Base-by-base conservation (phyloP, 2,329 filamentous ascomycete genomes). In the Ophioceras dolichostomum region DNA sequence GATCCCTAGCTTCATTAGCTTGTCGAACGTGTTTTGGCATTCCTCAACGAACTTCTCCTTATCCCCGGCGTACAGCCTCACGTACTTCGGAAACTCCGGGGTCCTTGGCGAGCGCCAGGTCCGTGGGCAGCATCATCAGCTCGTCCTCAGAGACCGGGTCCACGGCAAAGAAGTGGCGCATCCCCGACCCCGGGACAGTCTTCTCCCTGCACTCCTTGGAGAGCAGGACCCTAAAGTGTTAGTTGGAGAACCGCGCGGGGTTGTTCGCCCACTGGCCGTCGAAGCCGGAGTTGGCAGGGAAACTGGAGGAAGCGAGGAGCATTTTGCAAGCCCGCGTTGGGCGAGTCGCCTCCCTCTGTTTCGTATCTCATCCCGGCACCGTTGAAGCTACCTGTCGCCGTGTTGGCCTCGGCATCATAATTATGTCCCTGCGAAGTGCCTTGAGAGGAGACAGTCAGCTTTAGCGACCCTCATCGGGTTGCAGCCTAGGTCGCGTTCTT, bases 311-410 rank as follows among this genome's bases (percentile, higher is more conserved):
- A 79, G 20, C 71, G 67, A 13, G 74, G 71, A 17, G 73, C 75
- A 51, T 78, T 65, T 47, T 79, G 70, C 9, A 79, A 65, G 14
- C 76, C 76, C 4, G 74, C 73, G 54, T 79, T 79, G 39, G 75
- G 71, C 4, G 74, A 73, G 49, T 79, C 74, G 42, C 72, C 74
- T 41, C 73, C 73, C 57, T 79, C 75, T 18, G 63, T 57, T 57
- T 78, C 73, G 50, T 77, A 79, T 24, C 75, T 65, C 75, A 79
- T 79, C 14, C 73, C 74, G 0, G 76, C 75, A 41, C 76, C 76
- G 50, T 79, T 79, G 19, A 66, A 72, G 27, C 75, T 75, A 26
- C 76, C 76, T 0, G 74, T 79, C 48, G 75, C 68, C 38, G 70
- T 70, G 38, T 63, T 60, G 21, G 57, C 56, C 48, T 74, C 69